Evolutionary conservation across 352 stramenopile genomes (phyloP), one percentile per base, ranked within the genome.

Genomic region (Pythium oligandrum): DNA sequence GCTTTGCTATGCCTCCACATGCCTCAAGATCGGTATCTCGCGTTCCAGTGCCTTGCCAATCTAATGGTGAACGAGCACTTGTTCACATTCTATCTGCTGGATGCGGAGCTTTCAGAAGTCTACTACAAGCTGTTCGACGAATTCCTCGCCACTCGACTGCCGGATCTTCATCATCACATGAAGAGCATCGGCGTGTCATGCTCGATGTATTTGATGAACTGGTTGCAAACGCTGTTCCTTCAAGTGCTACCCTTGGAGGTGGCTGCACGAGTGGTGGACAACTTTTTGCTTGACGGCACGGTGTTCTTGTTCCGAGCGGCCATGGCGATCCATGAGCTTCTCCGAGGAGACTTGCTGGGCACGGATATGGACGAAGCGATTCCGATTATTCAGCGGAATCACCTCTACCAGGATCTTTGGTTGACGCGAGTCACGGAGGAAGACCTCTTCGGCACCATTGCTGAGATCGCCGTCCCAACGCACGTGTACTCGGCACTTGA

Each of bases 161-260:
- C 83, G 1, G 64, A 66, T 6, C 51, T 93, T 17, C 64, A 82
- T 44, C 57, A 59, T 5, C 82, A 95, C 55, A 58, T 94, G 37
- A 46, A 48, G 3, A 40, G 62, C 2, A 77, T 93, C 36, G 83
- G 83, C 26, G 56, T 91, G 6, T 76, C 77, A 1, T 73, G 73
- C 34, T 83, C 79, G 9, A 89, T 96, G 78, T 96, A 93, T 48
- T 54, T 94, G 8, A 92, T 94, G 78, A 93, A 93, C 54, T 94
- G 86, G 86, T 59, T 94, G 12, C 86, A 94, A 62, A 96, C 86
- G 30, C 61, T 96, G 5, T 96, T 92, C 36, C 44, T 92, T 4
- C 85, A 94, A 59, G 78, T 93, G 11, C 52, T 95, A 6, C 86
- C 86, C 4, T 66, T 96, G 2, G 79, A 92, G 52, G 60, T 87